phyloP scores from a whole-genome alignment of 2,329 filamentous ascomycete species.

The Aspergillus tamarii region DNA sequence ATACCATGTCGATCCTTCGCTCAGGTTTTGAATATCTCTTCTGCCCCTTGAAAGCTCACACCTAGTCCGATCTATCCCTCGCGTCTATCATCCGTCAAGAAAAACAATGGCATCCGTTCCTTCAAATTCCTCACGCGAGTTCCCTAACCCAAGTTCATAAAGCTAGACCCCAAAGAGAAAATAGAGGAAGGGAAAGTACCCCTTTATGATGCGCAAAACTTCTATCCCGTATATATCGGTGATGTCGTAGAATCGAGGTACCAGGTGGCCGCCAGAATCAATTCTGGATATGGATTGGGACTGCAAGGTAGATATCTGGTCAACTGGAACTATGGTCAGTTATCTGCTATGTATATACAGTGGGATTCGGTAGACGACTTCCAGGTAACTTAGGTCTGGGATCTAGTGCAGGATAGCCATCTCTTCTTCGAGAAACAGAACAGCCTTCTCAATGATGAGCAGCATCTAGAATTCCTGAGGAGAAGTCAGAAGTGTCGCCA shows the following conservation, averaged over 20 bases:
- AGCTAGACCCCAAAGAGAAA: slow-evolving; percentile 4
- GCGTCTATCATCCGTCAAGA: too few relatives aligned
- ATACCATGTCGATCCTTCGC: too few relatives aligned
- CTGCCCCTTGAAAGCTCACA: too few relatives aligned
- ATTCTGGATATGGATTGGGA: slow-evolving; percentile 37
- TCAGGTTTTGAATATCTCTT: too few relatives aligned
- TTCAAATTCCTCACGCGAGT: neutral
- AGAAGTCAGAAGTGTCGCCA: slow-evolving; percentile 14
- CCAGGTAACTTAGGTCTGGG: slow-evolving; percentile 18
- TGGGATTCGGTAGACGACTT: neutral
- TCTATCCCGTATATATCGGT: slow-evolving; percentile 19
- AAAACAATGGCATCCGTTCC: neutral
- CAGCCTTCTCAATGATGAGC: slow-evolving; percentile 18
- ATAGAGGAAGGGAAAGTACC: slow-evolving; percentile 22
- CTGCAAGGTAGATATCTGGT: slow-evolving; percentile 37
- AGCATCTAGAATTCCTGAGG: slow-evolving; percentile 23
- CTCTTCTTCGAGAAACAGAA: slow-evolving; percentile 23
- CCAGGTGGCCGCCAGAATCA: slow-evolving; percentile 32
- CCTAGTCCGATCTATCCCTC: too few relatives aligned
- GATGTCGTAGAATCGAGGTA: slow-evolving; percentile 22
- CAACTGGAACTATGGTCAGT: slow-evolving; percentile 32
- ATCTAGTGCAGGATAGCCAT: slow-evolving; percentile 18
- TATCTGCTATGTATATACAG: rapidly evolving
- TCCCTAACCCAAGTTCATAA: slow-evolving; percentile 10
- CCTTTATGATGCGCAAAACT: slow-evolving; percentile 14